phyloP scores from a whole-genome alignment of 345 rosid species.

The Gossypium bickii region DNA sequence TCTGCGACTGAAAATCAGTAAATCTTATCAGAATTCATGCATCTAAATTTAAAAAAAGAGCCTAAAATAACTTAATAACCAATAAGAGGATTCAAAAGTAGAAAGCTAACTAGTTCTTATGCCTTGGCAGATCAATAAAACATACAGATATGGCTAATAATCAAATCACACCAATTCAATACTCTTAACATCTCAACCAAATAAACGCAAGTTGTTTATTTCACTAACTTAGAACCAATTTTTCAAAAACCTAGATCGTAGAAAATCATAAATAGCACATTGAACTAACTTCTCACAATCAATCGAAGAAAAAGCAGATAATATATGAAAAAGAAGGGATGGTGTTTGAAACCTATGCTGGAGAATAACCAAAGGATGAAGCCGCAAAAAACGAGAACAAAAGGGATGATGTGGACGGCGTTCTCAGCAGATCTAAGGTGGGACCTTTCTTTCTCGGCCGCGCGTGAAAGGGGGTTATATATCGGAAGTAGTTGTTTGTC shows the following conservation, averaged over 20 bases:
- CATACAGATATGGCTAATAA: not conserved
- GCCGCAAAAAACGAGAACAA: slow-evolving; percentile 54
- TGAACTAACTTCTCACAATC: not conserved
- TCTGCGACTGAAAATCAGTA: not conserved
- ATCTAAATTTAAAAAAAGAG: not conserved
- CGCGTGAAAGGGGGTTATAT: slow-evolving; percentile 55
- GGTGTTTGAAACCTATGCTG: slow-evolving; percentile 31
- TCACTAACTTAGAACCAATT: not conserved
- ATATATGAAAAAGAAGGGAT: not conserved
- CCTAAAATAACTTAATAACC: not conserved
- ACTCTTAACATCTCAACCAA: not conserved
- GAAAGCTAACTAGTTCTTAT: not conserved
- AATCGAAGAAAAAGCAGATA: not conserved
- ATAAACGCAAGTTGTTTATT: not conserved
- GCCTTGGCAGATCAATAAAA: not conserved
- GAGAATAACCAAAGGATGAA: slow-evolving; percentile 81
- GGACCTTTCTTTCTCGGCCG: slow-evolving; percentile 56
- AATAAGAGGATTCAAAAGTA: not conserved
- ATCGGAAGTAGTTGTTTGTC: slow-evolving; percentile 43
- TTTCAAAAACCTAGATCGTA: not conserved
- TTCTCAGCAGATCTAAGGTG: slow-evolving; percentile 66
- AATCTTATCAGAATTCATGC: not conserved
- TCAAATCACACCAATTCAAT: not conserved
- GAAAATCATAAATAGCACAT: not conserved
- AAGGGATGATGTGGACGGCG: slow-evolving; percentile 71